Evolutionary conservation across 768 basidiomycete genomes (phyloP), one percentile per base, ranked within the genome.

Genomic region (Holtermanniella nyarrowii): DNA sequence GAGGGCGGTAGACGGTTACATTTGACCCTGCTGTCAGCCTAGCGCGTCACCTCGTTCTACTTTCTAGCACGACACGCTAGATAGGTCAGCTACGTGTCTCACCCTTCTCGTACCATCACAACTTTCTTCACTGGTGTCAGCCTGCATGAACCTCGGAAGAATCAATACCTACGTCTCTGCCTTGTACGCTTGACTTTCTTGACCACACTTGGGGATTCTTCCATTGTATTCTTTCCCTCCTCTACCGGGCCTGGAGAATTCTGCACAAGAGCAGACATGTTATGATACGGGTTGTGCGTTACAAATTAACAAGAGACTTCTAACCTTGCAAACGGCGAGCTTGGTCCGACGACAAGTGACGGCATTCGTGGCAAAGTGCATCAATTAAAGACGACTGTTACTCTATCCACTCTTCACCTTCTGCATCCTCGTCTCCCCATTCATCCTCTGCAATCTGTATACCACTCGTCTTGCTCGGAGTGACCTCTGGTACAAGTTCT

Each of bases 1-100:
- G n/a, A n/a, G n/a, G 65, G 59, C 3, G 64, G 62, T 5, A 56
- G 62, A 11, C 63, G 53, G 46, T 65, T 58, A 50, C 67, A 69
- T 58, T 63, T 63, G 40, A 65, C 64, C 47, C 64, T 69, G 47
- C 37, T 13, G 11, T 16, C n/a, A n/a, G n/a, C 3, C 10, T 4
- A 16, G 20, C n/a, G 31, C 31, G 7, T 20, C 2, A 26, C 2
- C 27, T 10, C 11, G 43, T 3, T 55, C 66, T 50, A 68, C 66
- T 68, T 68, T 48, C 66, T 53, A 0, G 63, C 66, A 52, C 66
- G 52, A 52, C 66, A 68, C 3, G 63, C 66, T 65, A 24, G n/a
- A n/a, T n/a, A n/a, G n/a, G n/a, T n/a, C n/a, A 23, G 7, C 42
- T 10, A 18, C 20, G 20, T 43, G 22, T 11, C 5, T 18, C 16